Percentiles rank a stretch among this genome's conserved stretches.
These are phyloP conservation scores for Fusarium brevicatenulatum DNA, from an alignment of 2,329 filamentous ascomycete species.

Conservation along the genomic window DNA sequence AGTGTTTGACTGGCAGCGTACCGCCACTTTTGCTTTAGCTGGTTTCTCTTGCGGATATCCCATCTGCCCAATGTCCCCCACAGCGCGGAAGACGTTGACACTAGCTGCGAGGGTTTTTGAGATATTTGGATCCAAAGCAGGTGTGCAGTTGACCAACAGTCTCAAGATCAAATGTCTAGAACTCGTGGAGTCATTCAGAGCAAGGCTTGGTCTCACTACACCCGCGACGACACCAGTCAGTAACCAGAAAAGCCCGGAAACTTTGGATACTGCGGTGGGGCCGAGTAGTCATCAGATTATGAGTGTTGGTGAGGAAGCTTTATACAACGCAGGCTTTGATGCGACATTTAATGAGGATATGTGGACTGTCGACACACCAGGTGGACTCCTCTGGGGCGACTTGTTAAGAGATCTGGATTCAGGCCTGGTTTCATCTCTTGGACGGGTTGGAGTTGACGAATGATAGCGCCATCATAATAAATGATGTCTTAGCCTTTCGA, in stretches of 20 bases:
- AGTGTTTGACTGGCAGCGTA: conserved; percentile 44
- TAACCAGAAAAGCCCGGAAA: background rate
- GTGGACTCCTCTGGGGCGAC: conserved; percentile 38
- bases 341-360: conserved; percentile 3
- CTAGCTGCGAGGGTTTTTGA: conserved; percentile 32
- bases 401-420: conserved; percentile 37
- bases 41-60: conserved; percentile 42
- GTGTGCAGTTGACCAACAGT: conserved; percentile 8
- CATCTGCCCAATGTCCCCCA: conserved; percentile 40
- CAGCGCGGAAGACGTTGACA: conserved; percentile 25
- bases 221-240: conserved; percentile 12
- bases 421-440: conserved; percentile 43
- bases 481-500: background rate
- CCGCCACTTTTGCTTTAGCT: conserved; percentile 32
- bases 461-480: background rate
- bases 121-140: background rate
- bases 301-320: conserved; percentile 21
- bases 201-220: conserved; percentile 33
- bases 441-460: conserved; percentile 26
- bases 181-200: conserved; percentile 34
- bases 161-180: conserved; percentile 28
- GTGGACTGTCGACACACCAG: conserved; percentile 28
- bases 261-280: background rate
- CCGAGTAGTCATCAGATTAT: conserved; percentile 18
- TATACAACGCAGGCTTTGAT: background rate